Conservation (phyloP, 805 yeast genomes). For the Suhomyces xylopsoci region DNA sequence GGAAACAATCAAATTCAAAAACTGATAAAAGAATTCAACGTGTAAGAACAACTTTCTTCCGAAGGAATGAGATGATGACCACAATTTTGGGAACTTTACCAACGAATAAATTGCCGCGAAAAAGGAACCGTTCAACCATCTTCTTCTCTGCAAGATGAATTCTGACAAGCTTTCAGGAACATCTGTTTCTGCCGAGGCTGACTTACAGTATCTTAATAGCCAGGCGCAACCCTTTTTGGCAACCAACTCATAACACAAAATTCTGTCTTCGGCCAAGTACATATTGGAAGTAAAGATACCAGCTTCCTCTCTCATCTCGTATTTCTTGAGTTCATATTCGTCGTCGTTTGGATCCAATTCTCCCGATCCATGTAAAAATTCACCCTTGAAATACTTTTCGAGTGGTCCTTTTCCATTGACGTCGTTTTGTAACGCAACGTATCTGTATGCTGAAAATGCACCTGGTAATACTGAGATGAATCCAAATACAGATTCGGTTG, state of each 20-base stretch:
- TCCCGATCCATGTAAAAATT: constrained; percentile 53
- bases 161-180: constrained; percentile 63
- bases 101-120: constrained; percentile 60
- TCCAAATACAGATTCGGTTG: constrained; percentile 63
- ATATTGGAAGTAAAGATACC: constrained; percentile 64
- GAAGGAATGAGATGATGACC: constrained; percentile 52
- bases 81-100: constrained; percentile 53
- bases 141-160: constrained; percentile 60
- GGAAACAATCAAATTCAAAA: constrained; percentile 51
- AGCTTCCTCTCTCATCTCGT: constrained; percentile 39
- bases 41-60: constrained; percentile 51
- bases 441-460: constrained; percentile 65
- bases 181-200: constrained; percentile 65
- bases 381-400: constrained; percentile 67
- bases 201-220: constrained; percentile 61
- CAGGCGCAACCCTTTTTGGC: constrained; percentile 56
- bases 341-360: constrained; percentile 59
- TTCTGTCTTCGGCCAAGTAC: constrained; percentile 70
- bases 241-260: constrained; percentile 61
- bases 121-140: constrained; percentile 70
- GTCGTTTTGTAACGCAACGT: constrained; percentile 55
- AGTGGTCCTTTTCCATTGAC: constrained; percentile 54
- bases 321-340: constrained; percentile 38
- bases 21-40: constrained; percentile 54
- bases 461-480: constrained; percentile 66